Evolutionary conservation across 1,139 yeast species (phyloP).

Genomic region (Zhuliangozyma blackwelliae): DNA sequence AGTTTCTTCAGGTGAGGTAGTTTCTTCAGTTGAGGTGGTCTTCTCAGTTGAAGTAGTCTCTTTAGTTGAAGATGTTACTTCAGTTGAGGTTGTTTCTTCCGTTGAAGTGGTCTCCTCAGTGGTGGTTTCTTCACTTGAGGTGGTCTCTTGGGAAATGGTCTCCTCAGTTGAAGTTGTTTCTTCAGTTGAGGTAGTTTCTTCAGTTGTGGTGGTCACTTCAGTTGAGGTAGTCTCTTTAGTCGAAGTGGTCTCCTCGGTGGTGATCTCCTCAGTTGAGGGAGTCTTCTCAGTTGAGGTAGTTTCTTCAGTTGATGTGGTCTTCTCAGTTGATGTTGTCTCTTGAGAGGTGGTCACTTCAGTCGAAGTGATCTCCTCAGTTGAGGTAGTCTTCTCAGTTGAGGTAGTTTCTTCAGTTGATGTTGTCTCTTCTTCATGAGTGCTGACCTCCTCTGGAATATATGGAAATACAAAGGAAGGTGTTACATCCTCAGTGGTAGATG

Average conservation of each 20-base stretch:
- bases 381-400: background rate
- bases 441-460: no score
- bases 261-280: background rate
- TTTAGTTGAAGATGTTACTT: no score
- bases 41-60: conserved; percentile 1
- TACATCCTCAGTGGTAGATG: no score
- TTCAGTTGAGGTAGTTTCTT: background rate
- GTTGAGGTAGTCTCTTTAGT: conserved; percentile 1
- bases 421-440: background rate
- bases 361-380: background rate
- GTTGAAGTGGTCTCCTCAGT: background rate
- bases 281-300: background rate
- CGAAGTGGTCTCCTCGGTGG: conserved; percentile 1
- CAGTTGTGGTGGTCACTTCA: background rate
- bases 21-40: background rate
- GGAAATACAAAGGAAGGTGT: no score
- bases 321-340: background rate
- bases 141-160: background rate
- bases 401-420: background rate
- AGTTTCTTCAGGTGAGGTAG: background rate
- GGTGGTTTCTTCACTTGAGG: background rate
- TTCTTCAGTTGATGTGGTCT: background rate
- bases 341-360: conserved; percentile 1
- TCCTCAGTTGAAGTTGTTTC: conserved; percentile 1
- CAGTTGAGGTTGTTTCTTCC: no score